Evolutionary conservation across 306 rosid genomes (phyloP), one percentile per base, ranked within the genome.

Genomic region (Casuarina glauca): DNA sequence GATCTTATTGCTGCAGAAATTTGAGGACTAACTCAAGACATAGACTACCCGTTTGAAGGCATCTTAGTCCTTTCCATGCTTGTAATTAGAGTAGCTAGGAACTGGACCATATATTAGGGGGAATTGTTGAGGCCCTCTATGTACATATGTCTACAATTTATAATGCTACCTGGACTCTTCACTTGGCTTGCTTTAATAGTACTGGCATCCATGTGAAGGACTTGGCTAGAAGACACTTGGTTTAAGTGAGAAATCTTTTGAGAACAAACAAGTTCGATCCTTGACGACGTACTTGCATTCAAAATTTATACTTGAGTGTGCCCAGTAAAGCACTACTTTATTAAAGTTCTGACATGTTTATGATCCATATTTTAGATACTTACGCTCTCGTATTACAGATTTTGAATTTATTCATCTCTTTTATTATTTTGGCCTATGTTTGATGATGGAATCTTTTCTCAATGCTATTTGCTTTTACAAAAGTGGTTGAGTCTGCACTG

Each of bases 361-460:
- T 66, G 48, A 6, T 15, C 51, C 48, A 67, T 42, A 19, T 41
- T 63, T 63, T 7, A 63, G 42, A 36, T 11, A 20, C 10, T 38
- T 66, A 66, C 38, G 71, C 50, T 66, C 13, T 41, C 20, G 45
- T n/a, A 9, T 42, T 15, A 1, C 35, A 70, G 70, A 16, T 32
- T 54, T 55, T 20, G 53, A 57, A 74, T 58, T 19, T 15, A 39
- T 53, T 73, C 17, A 58, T 74, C 48, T 43, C 36, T 63, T 16
- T 63, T 20, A 19, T 63, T 63, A 39, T 44, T 20, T 42, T 19
- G 12, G 63, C 58, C 58, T 57, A 74, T 54, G 77, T 42, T 74
- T 57, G 36, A 63, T 63, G 20, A 38, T 63, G 17, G 20, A 11
- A 63, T 6, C 9, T 63, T 44, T 63, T 63, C 9, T 9, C 50